Evolutionary conservation across 1,139 yeast genomes (phyloP).

Genomic region (Lodderomyces metapsilosis): DNA sequence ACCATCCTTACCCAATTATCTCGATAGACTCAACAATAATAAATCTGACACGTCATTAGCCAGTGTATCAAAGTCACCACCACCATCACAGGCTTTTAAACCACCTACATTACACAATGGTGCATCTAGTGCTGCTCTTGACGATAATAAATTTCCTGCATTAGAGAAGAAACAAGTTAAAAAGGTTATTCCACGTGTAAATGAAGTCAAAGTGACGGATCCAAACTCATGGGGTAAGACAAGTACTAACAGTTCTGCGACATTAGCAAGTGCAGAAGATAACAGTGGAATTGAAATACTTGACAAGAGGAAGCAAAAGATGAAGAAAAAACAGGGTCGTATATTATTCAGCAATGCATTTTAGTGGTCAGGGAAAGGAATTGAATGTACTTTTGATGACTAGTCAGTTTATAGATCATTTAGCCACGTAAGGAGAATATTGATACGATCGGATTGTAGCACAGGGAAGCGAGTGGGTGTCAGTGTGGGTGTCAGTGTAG

Average conservation of each 20-base stretch:
- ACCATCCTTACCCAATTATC: slow-evolving; percentile 30
- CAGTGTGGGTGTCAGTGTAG: no score
- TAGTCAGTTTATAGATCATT: no score
- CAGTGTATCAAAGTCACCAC: background rate
- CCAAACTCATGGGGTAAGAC: slow-evolving; percentile 26
- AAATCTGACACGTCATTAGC: background rate
- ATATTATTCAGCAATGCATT: slow-evolving; percentile 10
- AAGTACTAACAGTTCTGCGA: background rate
- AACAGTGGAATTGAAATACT: slow-evolving; percentile 11
- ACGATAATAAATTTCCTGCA: slow-evolving; percentile 37
- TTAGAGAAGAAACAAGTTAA: slow-evolving; percentile 36
- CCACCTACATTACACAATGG: background rate
- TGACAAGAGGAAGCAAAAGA: slow-evolving; percentile 30
- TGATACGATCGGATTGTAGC: no score
- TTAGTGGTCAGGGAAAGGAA: no score
- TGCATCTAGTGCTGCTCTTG: slow-evolving; percentile 6
- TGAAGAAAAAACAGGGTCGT: slow-evolving; percentile 28
- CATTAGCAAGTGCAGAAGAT: slow-evolving; percentile 10
- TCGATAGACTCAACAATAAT: slow-evolving; percentile 19
- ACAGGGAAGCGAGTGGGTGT: no score
- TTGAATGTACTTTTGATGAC: no score
- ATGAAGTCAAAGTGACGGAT: slow-evolving; percentile 27
- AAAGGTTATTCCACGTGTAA: slow-evolving; percentile 40
- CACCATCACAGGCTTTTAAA: background rate
- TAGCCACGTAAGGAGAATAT: no score